A percentile compares a stretch with the other conserved stretches of the same genome.
These are phyloP conservation scores for Stevia rebaudiana DNA, from an alignment of 140 eudicot species.

Conservation along the genomic window DNA sequence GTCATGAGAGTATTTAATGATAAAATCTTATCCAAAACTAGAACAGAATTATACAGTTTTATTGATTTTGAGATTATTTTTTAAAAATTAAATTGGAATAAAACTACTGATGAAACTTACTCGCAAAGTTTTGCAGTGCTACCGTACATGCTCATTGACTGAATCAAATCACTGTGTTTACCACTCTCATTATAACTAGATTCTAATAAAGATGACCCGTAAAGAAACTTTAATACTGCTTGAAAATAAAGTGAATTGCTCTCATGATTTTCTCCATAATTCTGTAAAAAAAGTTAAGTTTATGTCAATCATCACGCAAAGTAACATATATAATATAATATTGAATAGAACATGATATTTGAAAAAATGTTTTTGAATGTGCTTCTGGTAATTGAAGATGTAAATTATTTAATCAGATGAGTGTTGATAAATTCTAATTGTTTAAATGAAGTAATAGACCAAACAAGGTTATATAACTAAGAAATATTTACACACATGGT, in stretches of 20 bases:
- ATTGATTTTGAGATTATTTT: neutral
- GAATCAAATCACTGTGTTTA: constrained; percentile 63
- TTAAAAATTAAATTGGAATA: neutral
- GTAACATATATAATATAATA: neutral
- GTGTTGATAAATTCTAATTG: neutral
- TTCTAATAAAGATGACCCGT: constrained; percentile 80
- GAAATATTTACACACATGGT: too few relatives aligned
- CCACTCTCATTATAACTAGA: constrained; percentile 46
- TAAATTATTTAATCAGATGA: neutral
- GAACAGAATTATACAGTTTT: neutral
- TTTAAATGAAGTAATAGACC: neutral
- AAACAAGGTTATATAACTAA: neutral
- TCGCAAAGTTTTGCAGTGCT: constrained; percentile 91
- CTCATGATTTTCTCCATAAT: constrained; percentile 58
- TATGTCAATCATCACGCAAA: neutral
- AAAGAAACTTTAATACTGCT: constrained; percentile 86
- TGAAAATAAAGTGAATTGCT: constrained; percentile 72
- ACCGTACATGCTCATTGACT: constrained; percentile 63
- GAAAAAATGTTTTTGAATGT: neutral
- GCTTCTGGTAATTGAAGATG: neutral
- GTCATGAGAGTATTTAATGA: neutral
- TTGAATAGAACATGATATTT: neutral
- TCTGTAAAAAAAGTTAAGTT: constrained; percentile 38
- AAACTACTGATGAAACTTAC: constrained; percentile 40
- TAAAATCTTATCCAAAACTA: neutral